Conservation (phyloP, 2,329 filamentous ascomycete species). For the Fusarium illudens region DNA sequence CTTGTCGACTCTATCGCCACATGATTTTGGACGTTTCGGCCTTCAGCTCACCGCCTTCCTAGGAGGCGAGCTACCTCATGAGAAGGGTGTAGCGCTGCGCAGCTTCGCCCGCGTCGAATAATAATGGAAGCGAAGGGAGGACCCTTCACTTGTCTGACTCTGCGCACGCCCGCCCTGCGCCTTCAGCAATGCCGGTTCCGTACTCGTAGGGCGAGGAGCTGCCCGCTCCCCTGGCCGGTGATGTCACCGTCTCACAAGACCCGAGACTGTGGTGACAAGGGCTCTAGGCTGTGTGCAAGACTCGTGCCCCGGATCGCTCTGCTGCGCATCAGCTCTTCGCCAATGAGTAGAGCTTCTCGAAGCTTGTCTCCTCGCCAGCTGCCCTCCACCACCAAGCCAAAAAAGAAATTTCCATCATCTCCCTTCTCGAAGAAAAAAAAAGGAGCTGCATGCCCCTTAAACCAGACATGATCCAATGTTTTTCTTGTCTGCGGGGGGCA, state of each 20-base stretch:
- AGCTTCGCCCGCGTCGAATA: constrained; percentile 20
- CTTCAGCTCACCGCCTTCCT: constrained; percentile 30
- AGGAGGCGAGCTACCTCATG: constrained; percentile 6
- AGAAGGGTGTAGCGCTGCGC: constrained; percentile 13
- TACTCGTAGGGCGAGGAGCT: constrained; percentile 26
- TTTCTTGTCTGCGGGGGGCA: constrained; percentile 5
- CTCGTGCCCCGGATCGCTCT: not conserved
- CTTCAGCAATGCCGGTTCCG: constrained; percentile 1
- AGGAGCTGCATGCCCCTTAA: constrained; percentile 2
- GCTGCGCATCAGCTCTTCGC: constrained; percentile 9
- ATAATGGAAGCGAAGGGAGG: constrained; percentile 24
- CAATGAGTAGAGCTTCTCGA: not conserved
- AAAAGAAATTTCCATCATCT: not conserved
- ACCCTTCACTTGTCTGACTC: constrained; percentile 26
- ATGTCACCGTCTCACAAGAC: constrained; percentile 40
- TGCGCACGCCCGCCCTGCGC: constrained; percentile 20
- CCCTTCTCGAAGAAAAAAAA: not conserved
- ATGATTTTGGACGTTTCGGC: constrained; percentile 20
- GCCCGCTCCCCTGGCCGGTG: constrained; percentile 32
- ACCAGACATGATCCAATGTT: constrained; percentile 22
- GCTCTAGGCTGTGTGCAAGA: constrained; percentile 2
- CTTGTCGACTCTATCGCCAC: constrained; percentile 10
- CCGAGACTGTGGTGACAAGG: constrained; percentile 35
- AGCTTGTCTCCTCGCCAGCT: constrained; percentile 3
- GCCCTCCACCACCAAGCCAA: not conserved